Evolutionary conservation across 1,284 basidiomycete genomes (phyloP).

Genomic region (Cutaneotrichosporon daszewskae): DNA sequence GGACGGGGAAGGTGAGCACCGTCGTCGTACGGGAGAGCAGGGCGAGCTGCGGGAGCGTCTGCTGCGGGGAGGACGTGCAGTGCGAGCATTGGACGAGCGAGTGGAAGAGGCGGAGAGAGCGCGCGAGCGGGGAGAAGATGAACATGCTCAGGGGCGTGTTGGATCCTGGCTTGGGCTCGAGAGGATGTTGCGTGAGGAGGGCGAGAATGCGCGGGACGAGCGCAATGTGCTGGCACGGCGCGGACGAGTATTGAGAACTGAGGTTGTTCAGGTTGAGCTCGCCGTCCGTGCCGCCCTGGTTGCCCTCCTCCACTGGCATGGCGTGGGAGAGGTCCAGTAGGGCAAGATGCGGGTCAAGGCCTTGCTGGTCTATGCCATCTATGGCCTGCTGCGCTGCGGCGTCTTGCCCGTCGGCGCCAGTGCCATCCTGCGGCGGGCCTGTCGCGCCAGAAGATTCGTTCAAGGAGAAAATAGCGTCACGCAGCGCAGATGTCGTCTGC

Average conservation of each 20-base stretch:
- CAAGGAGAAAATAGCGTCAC: constrained; percentile 46
- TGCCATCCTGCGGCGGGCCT: constrained; percentile 18
- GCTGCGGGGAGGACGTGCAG: constrained; percentile 40
- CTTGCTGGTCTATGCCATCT: constrained; percentile 16
- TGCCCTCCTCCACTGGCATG: constrained; percentile 28
- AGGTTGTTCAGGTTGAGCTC: constrained; percentile 21
- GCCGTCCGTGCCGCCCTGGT: constrained; percentile 17
- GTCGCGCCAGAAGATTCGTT: constrained; percentile 33
- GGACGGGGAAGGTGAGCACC: constrained; percentile 43
- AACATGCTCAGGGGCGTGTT: constrained; percentile 40
- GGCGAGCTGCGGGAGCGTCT: constrained; percentile 46
- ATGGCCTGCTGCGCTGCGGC: constrained; percentile 23
- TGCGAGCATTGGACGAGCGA: constrained; percentile 31
- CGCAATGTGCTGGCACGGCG: constrained; percentile 34
- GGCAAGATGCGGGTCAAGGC: constrained; percentile 39
- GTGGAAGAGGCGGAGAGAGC: constrained; percentile 42
- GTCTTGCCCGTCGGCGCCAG: constrained; percentile 22
- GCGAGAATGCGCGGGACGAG: constrained; percentile 41
- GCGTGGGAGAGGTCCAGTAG: constrained; percentile 39
- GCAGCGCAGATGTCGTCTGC: constrained; percentile 44
- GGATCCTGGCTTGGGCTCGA: constrained; percentile 43
- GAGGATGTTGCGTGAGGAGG: constrained; percentile 33
- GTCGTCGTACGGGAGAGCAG: constrained; percentile 44
- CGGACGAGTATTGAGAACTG: constrained; percentile 11
- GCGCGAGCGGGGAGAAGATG: constrained; percentile 38